These are phyloP conservation scores for Vaccinium myrtillus DNA, from an alignment of 148 eudicot genomes.

Conservation along the genomic window DNA sequence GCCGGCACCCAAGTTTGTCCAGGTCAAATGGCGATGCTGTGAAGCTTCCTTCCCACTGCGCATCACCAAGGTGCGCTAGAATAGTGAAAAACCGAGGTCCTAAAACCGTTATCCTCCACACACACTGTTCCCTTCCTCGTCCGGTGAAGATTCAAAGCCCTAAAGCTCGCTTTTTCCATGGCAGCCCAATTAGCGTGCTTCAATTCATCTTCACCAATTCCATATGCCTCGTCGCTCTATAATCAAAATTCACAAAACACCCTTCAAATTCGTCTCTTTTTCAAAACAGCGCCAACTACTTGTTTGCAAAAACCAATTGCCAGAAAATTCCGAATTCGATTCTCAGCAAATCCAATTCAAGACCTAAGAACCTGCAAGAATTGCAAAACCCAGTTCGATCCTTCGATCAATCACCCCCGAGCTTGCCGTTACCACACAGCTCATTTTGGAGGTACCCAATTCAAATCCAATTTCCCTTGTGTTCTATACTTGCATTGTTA, in stretches of 20 bases:
- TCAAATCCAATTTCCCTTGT: background rate
- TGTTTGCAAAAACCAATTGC: constrained; percentile 15
- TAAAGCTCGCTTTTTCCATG: constrained; percentile 18
- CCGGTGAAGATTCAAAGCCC: background rate
- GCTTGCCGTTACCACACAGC: constrained; percentile 87
- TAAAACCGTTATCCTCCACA: background rate
- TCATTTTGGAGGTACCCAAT: constrained; percentile 74
- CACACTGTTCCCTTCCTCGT: too few species aligned
- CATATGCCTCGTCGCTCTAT: background rate
- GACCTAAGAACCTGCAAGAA: constrained; percentile 65
- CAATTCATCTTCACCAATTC: constrained; percentile 4
- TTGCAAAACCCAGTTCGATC: constrained; percentile 85
- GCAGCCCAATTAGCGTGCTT: constrained; percentile 16
- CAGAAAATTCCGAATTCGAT: constrained; percentile 27
- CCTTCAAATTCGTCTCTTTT: constrained; percentile 11
- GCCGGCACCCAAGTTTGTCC: too few species aligned
- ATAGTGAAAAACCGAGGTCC: background rate
- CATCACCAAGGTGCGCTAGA: background rate
- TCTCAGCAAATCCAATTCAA: constrained; percentile 40
- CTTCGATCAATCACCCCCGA: constrained; percentile 66
- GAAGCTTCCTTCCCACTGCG: too few species aligned
- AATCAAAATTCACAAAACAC: background rate
- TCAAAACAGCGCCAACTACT: background rate
- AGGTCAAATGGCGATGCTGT: too few species aligned
- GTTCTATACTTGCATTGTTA: background rate